phyloP scores from a whole-genome alignment of 75 land plant species.

The Selaginella tamariscina region DNA sequence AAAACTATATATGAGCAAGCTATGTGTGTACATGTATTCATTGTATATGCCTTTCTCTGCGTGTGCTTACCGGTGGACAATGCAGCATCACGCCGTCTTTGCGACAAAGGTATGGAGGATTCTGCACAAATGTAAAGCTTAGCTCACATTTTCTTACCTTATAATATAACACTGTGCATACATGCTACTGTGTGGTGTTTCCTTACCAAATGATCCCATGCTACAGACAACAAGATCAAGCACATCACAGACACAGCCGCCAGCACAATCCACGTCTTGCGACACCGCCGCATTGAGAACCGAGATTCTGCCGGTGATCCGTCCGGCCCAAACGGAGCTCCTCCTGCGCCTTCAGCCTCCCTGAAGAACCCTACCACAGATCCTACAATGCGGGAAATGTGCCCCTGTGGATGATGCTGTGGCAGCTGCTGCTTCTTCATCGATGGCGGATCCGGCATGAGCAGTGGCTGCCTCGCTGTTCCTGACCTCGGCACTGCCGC shows the following conservation, averaged over 20 bases:
- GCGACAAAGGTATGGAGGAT: slow-evolving; percentile 65
- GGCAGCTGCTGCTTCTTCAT: background rate
- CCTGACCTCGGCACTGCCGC: background rate
- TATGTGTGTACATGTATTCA: too few relatives aligned
- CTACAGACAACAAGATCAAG: background rate
- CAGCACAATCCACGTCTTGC: background rate
- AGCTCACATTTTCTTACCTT: too few relatives aligned
- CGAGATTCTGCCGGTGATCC: background rate
- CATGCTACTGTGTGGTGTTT: too few relatives aligned
- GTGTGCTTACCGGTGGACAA: slow-evolving; percentile 62
- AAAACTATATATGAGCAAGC: background rate
- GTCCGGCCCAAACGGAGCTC: background rate
- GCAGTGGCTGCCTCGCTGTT: background rate
- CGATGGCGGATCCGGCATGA: background rate
- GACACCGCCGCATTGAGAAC: background rate
- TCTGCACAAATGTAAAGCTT: slow-evolving; percentile 31
- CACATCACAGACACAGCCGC: background rate
- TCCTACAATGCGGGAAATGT: background rate
- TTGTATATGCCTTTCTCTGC: background rate
- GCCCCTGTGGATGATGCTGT: background rate
- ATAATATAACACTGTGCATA: too few relatives aligned
- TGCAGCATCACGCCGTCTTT: slow-evolving; percentile 66
- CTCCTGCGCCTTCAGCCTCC: background rate
- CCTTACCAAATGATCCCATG: background rate
- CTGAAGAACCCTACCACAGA: background rate